A percentile compares a stretch with the other conserved stretches of the same genome.
These are phyloP conservation scores for Naganishia kalamii DNA, from an alignment of 768 basidiomycete species.

Conservation along the genomic window DNA sequence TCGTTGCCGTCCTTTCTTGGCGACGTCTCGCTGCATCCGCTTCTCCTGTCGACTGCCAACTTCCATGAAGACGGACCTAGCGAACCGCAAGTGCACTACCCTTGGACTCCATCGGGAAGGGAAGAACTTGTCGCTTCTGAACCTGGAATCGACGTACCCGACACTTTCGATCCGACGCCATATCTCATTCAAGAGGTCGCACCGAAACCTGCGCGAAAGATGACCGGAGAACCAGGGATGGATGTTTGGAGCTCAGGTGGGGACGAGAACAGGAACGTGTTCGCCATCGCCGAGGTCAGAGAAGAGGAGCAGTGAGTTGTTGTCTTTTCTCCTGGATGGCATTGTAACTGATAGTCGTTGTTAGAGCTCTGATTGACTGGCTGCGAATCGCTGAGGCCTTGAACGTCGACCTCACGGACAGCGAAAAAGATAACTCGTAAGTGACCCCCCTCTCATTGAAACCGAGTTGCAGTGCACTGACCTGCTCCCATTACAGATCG, in stretches of 20 bases:
- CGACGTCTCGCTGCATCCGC: background rate
- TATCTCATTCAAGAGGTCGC: background rate
- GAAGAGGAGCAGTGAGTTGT: background rate
- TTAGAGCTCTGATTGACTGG: too few relatives aligned
- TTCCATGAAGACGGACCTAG: background rate
- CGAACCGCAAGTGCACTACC: background rate
- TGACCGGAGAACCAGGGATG: background rate
- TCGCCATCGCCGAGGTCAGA: background rate
- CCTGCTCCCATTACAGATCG: background rate
- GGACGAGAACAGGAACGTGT: background rate
- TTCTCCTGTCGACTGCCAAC: background rate
- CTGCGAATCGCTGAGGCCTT: too few relatives aligned
- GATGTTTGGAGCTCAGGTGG: background rate
- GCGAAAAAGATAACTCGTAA: background rate
- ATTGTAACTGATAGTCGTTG: too few relatives aligned
- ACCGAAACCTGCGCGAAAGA: background rate
- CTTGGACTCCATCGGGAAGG: background rate
- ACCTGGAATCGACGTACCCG: background rate
- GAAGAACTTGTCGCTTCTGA: background rate
- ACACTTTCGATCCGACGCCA: background rate
- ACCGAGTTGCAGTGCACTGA: background rate
- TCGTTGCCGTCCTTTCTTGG: background rate
- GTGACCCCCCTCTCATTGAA: background rate
- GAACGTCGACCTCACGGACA: too few relatives aligned
- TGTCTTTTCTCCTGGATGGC: too few relatives aligned